phyloP scores from a whole-genome alignment of 345 rosid species.

The Stellera chamaejasme region DNA sequence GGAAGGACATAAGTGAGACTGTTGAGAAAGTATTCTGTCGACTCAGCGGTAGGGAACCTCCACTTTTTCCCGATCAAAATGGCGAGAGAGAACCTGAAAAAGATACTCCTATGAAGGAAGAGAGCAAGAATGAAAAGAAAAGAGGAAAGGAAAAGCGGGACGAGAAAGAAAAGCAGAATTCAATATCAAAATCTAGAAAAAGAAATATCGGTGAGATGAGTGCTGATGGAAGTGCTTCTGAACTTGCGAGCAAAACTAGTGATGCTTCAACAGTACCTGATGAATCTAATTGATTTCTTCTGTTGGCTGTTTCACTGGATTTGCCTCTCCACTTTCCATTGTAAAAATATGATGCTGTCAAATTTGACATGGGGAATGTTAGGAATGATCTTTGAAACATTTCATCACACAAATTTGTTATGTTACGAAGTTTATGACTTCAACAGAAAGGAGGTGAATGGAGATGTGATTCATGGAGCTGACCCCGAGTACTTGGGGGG shows the following conservation, averaged over 20 bases:
- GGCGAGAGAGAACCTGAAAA: slow-evolving; percentile 25
- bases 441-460: too few species aligned
- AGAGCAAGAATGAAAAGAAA: slow-evolving; percentile 29
- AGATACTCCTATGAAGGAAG: slow-evolving; percentile 23
- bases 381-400: too few species aligned
- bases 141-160: too few species aligned
- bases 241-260: slow-evolving; percentile 18
- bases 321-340: too few species aligned
- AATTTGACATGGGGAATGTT: too few species aligned
- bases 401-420: too few species aligned
- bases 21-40: slow-evolving; percentile 70
- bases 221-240: slow-evolving; percentile 27
- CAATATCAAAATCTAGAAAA: slow-evolving; percentile 48
- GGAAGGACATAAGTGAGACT: slow-evolving; percentile 54
- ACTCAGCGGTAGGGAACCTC: slow-evolving; percentile 72
- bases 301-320: too few species aligned
- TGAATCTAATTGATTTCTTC: slow-evolving; percentile 13
- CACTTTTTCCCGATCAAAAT: slow-evolving; percentile 42
- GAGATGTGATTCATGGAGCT: too few species aligned
- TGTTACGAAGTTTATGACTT: too few species aligned
- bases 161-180: slow-evolving; percentile 12
- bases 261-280: slow-evolving; percentile 17
- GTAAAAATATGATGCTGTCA: too few species aligned
- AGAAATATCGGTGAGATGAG: slow-evolving; percentile 41
- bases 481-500: too few species aligned